Percentiles rank a stretch among this genome's conserved stretches.
These are phyloP conservation scores for Aspergillus sp. DNA, from an alignment of 2,329 filamentous ascomycete species.

Conservation along the genomic window DNA sequence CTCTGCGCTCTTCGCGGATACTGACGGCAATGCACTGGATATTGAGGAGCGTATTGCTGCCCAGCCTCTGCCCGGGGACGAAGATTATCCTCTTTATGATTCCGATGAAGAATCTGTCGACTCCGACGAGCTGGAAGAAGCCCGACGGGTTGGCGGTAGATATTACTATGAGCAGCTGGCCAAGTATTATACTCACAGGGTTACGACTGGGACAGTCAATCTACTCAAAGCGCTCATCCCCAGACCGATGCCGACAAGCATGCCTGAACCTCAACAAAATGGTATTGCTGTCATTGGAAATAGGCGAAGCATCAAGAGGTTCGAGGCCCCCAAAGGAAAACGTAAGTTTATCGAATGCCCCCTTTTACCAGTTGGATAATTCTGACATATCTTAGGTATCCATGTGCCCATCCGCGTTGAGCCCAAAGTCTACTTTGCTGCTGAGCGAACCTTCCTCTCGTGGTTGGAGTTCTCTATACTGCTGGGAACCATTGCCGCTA, in stretches of 20 bases:
- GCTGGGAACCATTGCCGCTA: conserved; percentile 81
- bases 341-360: conserved; percentile 35
- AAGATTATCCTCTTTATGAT: conserved; percentile 86
- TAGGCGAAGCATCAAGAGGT: conserved; percentile 53
- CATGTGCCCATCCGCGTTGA: conserved; percentile 95
- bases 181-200: conserved; percentile 51
- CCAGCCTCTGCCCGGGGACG: conserved; percentile 56
- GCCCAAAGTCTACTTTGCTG: conserved; percentile 96
- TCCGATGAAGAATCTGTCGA: conserved; percentile 81
- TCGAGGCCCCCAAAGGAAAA: conserved; percentile 59
- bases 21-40: conserved; percentile 59
- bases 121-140: conserved; percentile 73
- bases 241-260: conserved; percentile 47
- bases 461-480: conserved; percentile 99
- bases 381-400: conserved; percentile 61
- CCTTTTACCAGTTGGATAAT: neutral
- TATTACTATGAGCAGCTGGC: conserved; percentile 67
- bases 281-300: conserved; percentile 44
- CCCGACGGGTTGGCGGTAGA: conserved; percentile 72
- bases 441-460: conserved; percentile 90
- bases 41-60: conserved; percentile 79
- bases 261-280: conserved; percentile 38
- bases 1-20: conserved; percentile 49
- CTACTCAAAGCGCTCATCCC: conserved; percentile 53
- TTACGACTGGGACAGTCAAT: conserved; percentile 46